Conservation (phyloP, 495 filamentous ascomycete species). For the Aspergillus nanangensis region DNA sequence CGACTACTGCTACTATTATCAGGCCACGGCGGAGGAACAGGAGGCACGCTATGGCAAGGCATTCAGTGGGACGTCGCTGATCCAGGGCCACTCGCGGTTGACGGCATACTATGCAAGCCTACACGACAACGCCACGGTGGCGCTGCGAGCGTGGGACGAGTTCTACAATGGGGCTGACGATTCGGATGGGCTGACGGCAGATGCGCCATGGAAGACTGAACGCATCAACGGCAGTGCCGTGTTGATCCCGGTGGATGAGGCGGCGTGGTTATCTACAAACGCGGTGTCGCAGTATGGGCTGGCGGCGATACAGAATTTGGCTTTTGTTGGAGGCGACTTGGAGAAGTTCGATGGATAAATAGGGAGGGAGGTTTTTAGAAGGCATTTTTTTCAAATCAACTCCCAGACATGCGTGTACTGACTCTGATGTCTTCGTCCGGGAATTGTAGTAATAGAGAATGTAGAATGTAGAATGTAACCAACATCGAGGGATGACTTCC, state of each 20-base stretch:
- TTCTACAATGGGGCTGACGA: constrained; percentile 32
- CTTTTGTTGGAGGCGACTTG: constrained; percentile 10
- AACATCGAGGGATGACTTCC: too few relatives aligned
- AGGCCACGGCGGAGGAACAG: constrained; percentile 31
- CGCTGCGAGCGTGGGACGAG: constrained; percentile 37
- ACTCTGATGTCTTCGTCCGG: too few relatives aligned
- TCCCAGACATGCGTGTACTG: too few relatives aligned
- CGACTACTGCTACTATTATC: constrained; percentile 40
- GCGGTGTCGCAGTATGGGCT: constrained; percentile 39
- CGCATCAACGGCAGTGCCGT: constrained; percentile 28
- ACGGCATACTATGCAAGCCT: constrained; percentile 35
- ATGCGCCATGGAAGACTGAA: constrained; percentile 25
- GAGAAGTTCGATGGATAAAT: too few relatives aligned
- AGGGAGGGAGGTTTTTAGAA: too few relatives aligned
- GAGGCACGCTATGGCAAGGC: constrained; percentile 32
- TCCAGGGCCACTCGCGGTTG: constrained; percentile 42
- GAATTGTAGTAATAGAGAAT: too few relatives aligned
- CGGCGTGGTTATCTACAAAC: constrained; percentile 38
- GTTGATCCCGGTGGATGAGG: constrained; percentile 34
- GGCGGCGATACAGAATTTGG: constrained; percentile 41
- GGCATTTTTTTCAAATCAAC: too few relatives aligned
- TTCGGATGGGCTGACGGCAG: constrained; percentile 27
- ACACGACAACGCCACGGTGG: constrained; percentile 26
- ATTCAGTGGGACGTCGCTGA: constrained; percentile 31
- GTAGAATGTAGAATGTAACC: too few relatives aligned